A percentile compares a stretch with the other conserved stretches of the same genome.
Evolutionary conservation across 2,329 filamentous ascomycete genomes (phyloP).

Genomic region (Claviceps cyperi): DNA sequence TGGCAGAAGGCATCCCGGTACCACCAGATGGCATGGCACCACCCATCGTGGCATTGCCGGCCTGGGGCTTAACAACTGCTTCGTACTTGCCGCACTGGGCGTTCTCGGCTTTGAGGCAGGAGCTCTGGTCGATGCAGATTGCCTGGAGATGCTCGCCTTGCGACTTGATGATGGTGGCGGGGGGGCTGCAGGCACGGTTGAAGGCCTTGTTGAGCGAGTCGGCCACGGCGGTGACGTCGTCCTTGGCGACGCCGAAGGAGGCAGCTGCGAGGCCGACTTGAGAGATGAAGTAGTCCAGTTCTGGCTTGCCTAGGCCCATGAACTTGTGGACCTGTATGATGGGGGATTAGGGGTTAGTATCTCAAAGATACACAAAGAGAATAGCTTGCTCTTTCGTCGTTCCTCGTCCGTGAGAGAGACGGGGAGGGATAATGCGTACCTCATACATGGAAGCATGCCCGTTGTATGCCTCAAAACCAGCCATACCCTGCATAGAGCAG

Average conservation of each 20-base stretch:
- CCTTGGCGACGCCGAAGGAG: slow-evolving; percentile 42
- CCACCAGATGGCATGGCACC: slow-evolving; percentile 4
- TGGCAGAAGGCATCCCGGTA: slow-evolving; percentile 2
- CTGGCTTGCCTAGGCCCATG: slow-evolving; percentile 37
- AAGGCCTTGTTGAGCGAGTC: slow-evolving; percentile 35
- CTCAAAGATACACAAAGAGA: background rate
- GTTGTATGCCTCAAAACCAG: slow-evolving; percentile 34
- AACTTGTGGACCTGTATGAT: slow-evolving; percentile 36
- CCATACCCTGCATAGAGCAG: slow-evolving; percentile 35
- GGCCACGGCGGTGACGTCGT: slow-evolving; percentile 35
- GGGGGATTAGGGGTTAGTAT: background rate
- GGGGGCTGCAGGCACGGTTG: slow-evolving; percentile 34
- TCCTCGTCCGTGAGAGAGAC: too few relatives aligned
- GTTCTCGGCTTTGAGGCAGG: slow-evolving; percentile 32
- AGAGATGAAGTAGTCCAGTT: slow-evolving; percentile 44
- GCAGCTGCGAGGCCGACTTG: slow-evolving; percentile 41
- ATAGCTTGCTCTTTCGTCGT: background rate
- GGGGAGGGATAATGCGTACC: background rate
- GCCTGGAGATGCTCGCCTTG: slow-evolving; percentile 34
- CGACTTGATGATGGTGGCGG: slow-evolving; percentile 28
- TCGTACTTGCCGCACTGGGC: slow-evolving; percentile 32
- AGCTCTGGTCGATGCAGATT: slow-evolving; percentile 34
- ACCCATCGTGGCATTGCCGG: slow-evolving; percentile 6
- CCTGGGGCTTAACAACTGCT: slow-evolving; percentile 10
- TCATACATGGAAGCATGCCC: slow-evolving; percentile 32